Percentiles rank a stretch among this genome's conserved stretches.
Evolutionary conservation across 257 asterid species (phyloP).

Genomic region (Nicotiana knightiana): DNA sequence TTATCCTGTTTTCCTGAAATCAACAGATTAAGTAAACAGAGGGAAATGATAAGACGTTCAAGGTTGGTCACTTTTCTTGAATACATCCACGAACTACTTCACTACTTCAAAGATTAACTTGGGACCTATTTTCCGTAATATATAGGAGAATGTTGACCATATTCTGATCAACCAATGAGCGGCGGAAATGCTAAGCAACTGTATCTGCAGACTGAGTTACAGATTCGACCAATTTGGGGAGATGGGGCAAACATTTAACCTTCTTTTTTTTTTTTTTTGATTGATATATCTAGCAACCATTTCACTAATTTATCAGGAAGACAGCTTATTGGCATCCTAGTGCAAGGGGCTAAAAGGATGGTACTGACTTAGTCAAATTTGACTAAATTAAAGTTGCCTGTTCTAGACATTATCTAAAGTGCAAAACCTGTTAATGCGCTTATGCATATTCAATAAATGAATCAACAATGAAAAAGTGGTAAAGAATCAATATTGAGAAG

Average conservation of each 20-base stretch:
- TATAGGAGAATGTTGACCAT: background rate
- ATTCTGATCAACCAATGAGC: background rate
- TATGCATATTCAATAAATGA: background rate
- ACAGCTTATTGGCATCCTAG: background rate
- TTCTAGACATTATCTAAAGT: too few relatives aligned
- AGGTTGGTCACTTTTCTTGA: background rate
- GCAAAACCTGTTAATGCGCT: background rate
- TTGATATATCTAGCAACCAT: background rate
- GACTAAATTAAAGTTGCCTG: background rate
- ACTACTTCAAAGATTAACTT: background rate
- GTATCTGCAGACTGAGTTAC: conserved; percentile 3
- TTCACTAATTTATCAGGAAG: background rate
- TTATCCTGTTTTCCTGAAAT: background rate
- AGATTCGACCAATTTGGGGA: background rate
- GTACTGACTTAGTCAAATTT: background rate
- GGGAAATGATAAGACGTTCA: background rate
- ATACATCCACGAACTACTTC: background rate
- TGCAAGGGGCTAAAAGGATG: background rate
- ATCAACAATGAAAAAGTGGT: background rate
- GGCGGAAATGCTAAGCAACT: background rate
- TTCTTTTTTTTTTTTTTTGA: background rate
- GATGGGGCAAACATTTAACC: background rate
- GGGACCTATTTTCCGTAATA: background rate
- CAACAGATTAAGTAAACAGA: background rate
- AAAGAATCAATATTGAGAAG: background rate